phyloP scores from a whole-genome alignment of 768 basidiomycete species.

The Lactarius akahatsu region DNA sequence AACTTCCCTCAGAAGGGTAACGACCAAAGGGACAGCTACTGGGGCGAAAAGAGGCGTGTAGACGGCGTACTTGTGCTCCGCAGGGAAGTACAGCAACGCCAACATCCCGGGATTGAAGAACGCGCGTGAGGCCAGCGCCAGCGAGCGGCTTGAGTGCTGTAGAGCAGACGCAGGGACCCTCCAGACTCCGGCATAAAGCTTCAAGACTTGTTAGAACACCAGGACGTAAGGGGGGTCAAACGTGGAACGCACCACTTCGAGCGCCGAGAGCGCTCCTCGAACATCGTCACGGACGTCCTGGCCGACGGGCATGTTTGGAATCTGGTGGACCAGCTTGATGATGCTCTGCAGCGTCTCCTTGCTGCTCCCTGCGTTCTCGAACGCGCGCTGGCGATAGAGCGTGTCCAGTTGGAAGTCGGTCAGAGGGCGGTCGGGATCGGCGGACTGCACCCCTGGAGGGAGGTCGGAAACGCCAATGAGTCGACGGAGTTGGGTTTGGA shows the following conservation, averaged over 20 bases:
- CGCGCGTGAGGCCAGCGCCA: conserved; percentile 71
- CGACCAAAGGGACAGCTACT: conserved; percentile 76
- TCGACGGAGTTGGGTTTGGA: conserved; percentile 67
- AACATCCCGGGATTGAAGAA: conserved; percentile 98
- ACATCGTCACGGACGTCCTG: conserved; percentile 74
- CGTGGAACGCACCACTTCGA: conserved; percentile 62
- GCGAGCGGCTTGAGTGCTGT: conserved; percentile 58
- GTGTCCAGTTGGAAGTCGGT: conserved; percentile 83
- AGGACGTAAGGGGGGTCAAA: neutral
- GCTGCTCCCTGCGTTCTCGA: conserved; percentile 65
- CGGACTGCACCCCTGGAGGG: conserved; percentile 45
- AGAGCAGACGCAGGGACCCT: conserved; percentile 49
- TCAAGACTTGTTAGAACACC: conserved; percentile 3
- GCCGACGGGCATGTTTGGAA: conserved; percentile 90
- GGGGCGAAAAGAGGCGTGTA: conserved; percentile 96
- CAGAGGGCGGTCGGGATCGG: conserved; percentile 35
- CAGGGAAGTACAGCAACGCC: conserved; percentile 93
- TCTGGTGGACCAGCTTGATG: conserved; percentile 77
- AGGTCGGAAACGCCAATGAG: conserved; percentile 79
- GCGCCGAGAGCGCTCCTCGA: conserved; percentile 61
- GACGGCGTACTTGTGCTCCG: conserved; percentile 96
- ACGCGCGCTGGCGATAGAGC: conserved; percentile 64
- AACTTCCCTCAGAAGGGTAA: conserved; percentile 73
- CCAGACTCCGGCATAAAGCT: conserved; percentile 44
- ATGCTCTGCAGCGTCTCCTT: conserved; percentile 81